A percentile compares a stretch with the other conserved stretches of the same genome.
phyloP scores from a whole-genome alignment of 2,329 filamentous ascomycete species.

The Scleromitrula shiraiana region DNA sequence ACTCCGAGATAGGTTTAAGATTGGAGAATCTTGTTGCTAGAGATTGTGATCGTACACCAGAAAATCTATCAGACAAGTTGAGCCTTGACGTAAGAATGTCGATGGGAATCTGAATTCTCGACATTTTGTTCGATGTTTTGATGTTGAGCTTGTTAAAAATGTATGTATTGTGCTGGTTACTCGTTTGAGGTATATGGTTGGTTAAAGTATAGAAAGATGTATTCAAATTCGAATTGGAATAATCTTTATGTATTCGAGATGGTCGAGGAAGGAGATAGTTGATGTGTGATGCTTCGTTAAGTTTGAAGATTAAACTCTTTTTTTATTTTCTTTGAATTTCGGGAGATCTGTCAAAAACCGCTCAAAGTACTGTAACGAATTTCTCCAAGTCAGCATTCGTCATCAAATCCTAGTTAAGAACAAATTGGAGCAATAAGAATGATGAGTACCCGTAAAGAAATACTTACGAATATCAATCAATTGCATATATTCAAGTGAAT shows the following conservation, averaged over 20 bases:
- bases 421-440: background rate
- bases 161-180: background rate
- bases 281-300: background rate
- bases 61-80: constrained; percentile 78
- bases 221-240: background rate
- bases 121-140: constrained; percentile 47
- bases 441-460: too few species aligned
- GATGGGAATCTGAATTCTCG: constrained; percentile 85
- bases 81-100: constrained; percentile 86
- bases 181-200: background rate
- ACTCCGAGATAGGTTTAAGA: constrained; percentile 83
- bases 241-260: background rate
- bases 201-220: background rate
- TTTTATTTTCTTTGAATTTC: background rate
- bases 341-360: constrained; percentile 22
- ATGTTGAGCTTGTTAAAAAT: background rate
- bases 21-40: constrained; percentile 82
- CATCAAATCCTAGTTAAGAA: too few species aligned
- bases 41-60: constrained; percentile 71
- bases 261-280: background rate
- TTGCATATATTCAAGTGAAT: too few species aligned
- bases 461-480: too few species aligned
- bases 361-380: background rate
- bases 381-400: constrained; percentile 16
- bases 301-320: background rate